A percentile compares a stretch with the other conserved stretches of the same genome.
phyloP scores from a whole-genome alignment of 2,329 filamentous ascomycete genomes.

The Aspergillus hiratsukae region DNA sequence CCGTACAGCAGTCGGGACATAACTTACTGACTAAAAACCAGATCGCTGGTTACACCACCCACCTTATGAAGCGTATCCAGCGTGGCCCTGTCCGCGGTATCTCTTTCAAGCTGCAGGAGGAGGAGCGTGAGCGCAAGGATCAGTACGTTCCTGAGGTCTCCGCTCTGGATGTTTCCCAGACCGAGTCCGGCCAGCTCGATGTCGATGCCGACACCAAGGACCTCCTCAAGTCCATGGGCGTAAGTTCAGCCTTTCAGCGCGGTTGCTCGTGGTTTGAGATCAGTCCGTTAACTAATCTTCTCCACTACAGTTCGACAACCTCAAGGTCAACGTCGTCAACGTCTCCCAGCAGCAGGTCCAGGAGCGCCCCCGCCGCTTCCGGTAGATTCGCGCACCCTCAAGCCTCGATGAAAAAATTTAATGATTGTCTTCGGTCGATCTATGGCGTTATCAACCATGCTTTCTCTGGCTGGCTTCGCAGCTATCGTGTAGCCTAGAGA shows the following conservation, averaged over 20 bases:
- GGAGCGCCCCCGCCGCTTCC: slow-evolving; percentile 76
- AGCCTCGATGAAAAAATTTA: slow-evolving; percentile 19
- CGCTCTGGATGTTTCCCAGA: slow-evolving; percentile 92
- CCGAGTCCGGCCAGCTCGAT: slow-evolving; percentile 88
- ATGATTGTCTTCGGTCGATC: slow-evolving; percentile 27
- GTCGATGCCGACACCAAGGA: slow-evolving; percentile 98
- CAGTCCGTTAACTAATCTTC: slow-evolving; percentile 23
- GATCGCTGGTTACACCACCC: slow-evolving; percentile 98
- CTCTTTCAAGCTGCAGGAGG: slow-evolving; percentile 99
- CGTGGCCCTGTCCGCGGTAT: slow-evolving; percentile 98
- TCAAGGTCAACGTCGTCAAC: slow-evolving; percentile 91
- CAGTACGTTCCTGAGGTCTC: slow-evolving; percentile 99
- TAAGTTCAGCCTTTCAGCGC: slow-evolving; percentile 55
- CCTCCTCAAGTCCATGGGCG: slow-evolving; percentile 95
- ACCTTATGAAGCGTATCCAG: slow-evolving; percentile 99
- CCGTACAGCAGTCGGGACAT: not conserved
- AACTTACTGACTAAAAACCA: slow-evolving; percentile 31
- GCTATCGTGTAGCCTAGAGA: slow-evolving; percentile 27
- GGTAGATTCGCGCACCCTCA: not conserved
- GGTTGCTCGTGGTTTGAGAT: not conserved
- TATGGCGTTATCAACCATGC: slow-evolving; percentile 23
- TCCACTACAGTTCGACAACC: slow-evolving; percentile 76
- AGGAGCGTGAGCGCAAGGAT: slow-evolving; percentile 99
- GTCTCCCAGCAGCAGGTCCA: slow-evolving; percentile 82
- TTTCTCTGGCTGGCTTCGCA: slow-evolving; percentile 24